phyloP scores from a whole-genome alignment of 2,329 filamentous ascomycete species.

The Cercospora sojina region DNA sequence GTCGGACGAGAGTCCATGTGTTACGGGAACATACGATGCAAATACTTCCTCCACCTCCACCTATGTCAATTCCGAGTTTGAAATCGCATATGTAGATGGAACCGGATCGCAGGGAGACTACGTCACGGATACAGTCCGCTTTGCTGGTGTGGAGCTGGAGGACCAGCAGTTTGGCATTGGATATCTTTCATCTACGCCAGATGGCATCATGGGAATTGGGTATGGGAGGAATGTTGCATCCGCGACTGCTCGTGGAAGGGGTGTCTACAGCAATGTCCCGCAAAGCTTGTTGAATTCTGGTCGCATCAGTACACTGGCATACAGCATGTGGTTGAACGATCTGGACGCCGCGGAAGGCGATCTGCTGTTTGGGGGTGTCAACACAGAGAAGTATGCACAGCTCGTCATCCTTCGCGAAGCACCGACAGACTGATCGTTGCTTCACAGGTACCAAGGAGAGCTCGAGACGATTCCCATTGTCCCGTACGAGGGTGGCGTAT shows the following conservation, averaged over 20 bases:
- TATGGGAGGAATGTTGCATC: constrained; percentile 73
- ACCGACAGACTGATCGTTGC: background rate
- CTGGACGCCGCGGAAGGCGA: constrained; percentile 62
- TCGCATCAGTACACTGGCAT: constrained; percentile 62
- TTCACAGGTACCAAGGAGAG: constrained; percentile 55
- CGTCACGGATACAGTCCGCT: constrained; percentile 66
- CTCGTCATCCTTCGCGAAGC: background rate
- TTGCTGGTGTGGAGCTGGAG: constrained; percentile 51
- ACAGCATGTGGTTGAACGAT: constrained; percentile 65
- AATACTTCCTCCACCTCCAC: constrained; percentile 73
- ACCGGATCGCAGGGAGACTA: constrained; percentile 77
- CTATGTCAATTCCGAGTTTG: constrained; percentile 72
- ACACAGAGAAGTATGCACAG: constrained; percentile 59
- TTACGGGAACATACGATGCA: constrained; percentile 65
- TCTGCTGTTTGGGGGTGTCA: constrained; percentile 78
- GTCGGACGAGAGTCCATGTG: constrained; percentile 51
- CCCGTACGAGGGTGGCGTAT: constrained; percentile 42
- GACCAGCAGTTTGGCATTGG: constrained; percentile 71
- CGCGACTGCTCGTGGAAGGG: constrained; percentile 48
- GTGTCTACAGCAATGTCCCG: constrained; percentile 62
- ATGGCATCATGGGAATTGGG: constrained; percentile 83
- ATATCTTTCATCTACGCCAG: constrained; percentile 56
- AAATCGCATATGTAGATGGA: constrained; percentile 83
- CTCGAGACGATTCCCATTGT: constrained; percentile 62
- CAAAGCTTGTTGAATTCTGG: constrained; percentile 63